Conservation (phyloP, 257 asterid species). For the Nicotiana paniculata region DNA sequence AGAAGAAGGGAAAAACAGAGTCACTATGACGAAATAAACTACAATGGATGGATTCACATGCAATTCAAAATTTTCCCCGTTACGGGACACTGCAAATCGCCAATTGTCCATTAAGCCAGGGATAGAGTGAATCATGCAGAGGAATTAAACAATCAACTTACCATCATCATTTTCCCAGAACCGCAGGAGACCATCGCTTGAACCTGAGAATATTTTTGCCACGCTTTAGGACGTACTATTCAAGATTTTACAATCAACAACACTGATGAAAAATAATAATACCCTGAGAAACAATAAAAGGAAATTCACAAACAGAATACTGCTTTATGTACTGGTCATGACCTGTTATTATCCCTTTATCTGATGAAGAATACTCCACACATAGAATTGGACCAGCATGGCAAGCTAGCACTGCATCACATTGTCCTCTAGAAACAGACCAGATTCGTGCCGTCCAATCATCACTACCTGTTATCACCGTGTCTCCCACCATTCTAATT, state of each 20-base stretch:
- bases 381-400: constrained; percentile 90
- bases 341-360: constrained; percentile 93
- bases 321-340: constrained; percentile 1
- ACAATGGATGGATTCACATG: neutral
- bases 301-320: neutral
- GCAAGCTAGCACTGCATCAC: constrained; percentile 94
- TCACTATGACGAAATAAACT: neutral
- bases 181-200: constrained; percentile 84
- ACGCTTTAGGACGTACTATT: constrained; percentile 8
- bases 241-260: neutral
- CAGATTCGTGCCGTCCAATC: constrained; percentile 99
- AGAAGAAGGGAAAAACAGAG: constrained; percentile 1
- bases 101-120: neutral
- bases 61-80: neutral
- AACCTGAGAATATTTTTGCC: constrained; percentile 44
- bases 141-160: constrained; percentile 24
- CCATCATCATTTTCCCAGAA: constrained; percentile 97
- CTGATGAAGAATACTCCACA: constrained; percentile 80
- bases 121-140: neutral
- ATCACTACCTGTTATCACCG: constrained; percentile 91
- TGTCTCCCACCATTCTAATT: constrained; percentile 94
- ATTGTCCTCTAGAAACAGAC: constrained; percentile 88
- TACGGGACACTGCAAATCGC: neutral
- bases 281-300: constrained; percentile 2
- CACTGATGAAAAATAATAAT: neutral